phyloP scores from a whole-genome alignment of 306 rosid genomes.

The Dicorynia guianensis region DNA sequence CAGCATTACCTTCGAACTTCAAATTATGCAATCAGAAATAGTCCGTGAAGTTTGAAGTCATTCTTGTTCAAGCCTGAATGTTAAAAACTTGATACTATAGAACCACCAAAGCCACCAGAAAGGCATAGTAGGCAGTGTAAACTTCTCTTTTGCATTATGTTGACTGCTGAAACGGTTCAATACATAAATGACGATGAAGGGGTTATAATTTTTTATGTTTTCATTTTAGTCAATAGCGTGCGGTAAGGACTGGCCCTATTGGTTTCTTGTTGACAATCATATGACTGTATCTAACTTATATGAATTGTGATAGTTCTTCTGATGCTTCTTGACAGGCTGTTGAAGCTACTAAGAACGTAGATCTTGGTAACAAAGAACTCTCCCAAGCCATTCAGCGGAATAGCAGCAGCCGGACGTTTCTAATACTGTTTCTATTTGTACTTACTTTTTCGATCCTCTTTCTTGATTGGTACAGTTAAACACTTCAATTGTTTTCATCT shows the following conservation, averaged over 20 bases:
- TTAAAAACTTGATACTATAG: not conserved
- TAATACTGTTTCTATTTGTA: slow-evolving; percentile 83
- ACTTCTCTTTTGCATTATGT: not conserved
- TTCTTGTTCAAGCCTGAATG: not conserved
- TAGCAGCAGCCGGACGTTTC: slow-evolving; percentile 91
- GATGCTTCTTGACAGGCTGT: slow-evolving; percentile 70
- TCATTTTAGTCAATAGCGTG: not conserved
- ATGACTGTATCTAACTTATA: slow-evolving; percentile 4
- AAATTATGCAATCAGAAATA: too few species aligned
- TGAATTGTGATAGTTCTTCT: slow-evolving; percentile 27
- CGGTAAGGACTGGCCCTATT: not conserved
- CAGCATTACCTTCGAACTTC: too few species aligned
- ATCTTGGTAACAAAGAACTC: slow-evolving; percentile 93
- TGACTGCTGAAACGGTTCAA: not conserved
- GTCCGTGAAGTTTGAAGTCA: too few species aligned
- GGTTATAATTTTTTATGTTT: slow-evolving; percentile 5
- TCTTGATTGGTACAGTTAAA: slow-evolving; percentile 93
- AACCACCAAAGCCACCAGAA: too few species aligned
- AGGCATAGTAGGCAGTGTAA: too few species aligned
- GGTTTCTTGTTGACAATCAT: not conserved
- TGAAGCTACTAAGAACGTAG: slow-evolving; percentile 90
- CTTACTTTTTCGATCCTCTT: slow-evolving; percentile 83
- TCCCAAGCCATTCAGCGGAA: slow-evolving; percentile 88
- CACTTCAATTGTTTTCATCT: too few species aligned
- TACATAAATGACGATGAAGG: not conserved